Evolutionary conservation across 805 yeast genomes (phyloP).

Genomic region (Cyberlindnera suaveolens): DNA sequence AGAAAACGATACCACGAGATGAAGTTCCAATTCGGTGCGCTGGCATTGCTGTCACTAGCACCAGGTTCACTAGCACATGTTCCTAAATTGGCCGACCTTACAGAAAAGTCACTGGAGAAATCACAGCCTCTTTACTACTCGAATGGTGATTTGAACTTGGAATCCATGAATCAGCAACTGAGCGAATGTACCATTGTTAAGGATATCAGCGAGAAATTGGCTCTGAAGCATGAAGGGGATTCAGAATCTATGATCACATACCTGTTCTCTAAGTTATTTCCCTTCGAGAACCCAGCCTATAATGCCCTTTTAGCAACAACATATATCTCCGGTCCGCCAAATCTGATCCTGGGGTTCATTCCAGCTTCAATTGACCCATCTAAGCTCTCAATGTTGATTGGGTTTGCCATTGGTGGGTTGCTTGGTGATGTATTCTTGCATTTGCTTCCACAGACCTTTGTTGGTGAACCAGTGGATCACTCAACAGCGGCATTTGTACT

Average conservation of each 20-base stretch:
- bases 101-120: not conserved
- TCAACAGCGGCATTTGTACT: conserved; percentile 37
- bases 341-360: conserved; percentile 45
- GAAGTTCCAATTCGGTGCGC: not conserved
- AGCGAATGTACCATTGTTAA: conserved; percentile 34
- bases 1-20: not conserved
- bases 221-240: conserved; percentile 20
- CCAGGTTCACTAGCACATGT: not conserved
- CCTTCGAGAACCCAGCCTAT: conserved; percentile 48
- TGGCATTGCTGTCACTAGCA: not conserved
- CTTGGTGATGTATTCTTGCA: conserved; percentile 73
- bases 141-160: conserved; percentile 39
- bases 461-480: conserved; percentile 42
- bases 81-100: not conserved
- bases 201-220: conserved; percentile 30
- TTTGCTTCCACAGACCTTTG: conserved; percentile 61
- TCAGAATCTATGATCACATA: conserved; percentile 28
- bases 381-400: conserved; percentile 46
- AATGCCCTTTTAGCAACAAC: conserved; percentile 61
- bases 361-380: conserved; percentile 52
- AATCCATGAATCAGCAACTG: conserved; percentile 25
- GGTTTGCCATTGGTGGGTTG: conserved; percentile 73
- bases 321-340: conserved; percentile 61
- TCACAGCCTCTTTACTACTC: conserved; percentile 23
- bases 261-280: conserved; percentile 38